Conservation (phyloP, 2,329 filamentous ascomycete species). For the Emmonsiellopsis sp. region DNA sequence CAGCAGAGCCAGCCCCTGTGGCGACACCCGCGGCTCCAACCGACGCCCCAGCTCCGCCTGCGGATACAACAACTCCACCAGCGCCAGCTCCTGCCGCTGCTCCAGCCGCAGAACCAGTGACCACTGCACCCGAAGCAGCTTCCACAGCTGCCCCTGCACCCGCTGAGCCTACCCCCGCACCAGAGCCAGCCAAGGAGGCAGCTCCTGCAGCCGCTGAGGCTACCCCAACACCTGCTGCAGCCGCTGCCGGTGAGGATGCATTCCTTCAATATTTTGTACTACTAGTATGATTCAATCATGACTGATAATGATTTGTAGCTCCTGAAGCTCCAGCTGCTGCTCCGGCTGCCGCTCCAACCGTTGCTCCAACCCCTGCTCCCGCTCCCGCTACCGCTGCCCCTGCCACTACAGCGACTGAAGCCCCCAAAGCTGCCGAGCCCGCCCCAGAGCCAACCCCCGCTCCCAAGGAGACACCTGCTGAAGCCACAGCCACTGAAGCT, state of each 20-base stretch:
- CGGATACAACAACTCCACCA: conserved; percentile 7
- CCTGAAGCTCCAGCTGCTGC: conserved; percentile 1
- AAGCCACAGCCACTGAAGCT: neutral
- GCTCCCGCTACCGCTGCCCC: conserved; percentile 3
- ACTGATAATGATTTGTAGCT: neutral
- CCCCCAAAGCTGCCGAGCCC: conserved; percentile 3
- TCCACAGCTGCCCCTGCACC: neutral
- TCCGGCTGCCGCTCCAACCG: neutral
- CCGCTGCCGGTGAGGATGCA: neutral
- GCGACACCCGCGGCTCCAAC: conserved; percentile 5
- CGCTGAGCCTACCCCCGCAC: neutral
- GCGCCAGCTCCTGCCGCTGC: conserved; percentile 8
- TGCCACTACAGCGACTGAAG: neutral
- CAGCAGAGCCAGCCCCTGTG: conserved; percentile 8
- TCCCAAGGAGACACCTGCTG: neutral
- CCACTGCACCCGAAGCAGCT: neutral
- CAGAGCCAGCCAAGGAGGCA: neutral
- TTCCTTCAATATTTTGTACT: neutral
- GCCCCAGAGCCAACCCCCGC: conserved; percentile 1
- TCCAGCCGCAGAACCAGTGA: conserved; percentile 2
- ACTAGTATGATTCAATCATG: neutral
- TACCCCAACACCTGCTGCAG: conserved; percentile 2
- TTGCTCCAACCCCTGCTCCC: conserved; percentile 4
- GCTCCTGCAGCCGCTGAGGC: neutral
- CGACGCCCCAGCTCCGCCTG: conserved; percentile 12